Evolutionary conservation across 306 rosid species (phyloP).

Genomic region (Citrullus amarus): DNA sequence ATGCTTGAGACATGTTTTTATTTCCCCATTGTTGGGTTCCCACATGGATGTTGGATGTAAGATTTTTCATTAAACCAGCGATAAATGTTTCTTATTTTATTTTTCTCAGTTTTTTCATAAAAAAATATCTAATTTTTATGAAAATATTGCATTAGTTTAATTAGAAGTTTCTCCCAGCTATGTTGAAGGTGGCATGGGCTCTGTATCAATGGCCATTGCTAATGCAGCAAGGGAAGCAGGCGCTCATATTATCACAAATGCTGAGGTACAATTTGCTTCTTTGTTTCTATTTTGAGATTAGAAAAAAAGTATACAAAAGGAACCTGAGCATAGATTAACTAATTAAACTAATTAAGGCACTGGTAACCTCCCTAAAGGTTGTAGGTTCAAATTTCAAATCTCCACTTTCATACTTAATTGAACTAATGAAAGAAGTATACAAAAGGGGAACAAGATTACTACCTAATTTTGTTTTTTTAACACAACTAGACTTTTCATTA

Average conservation of each 20-base stretch:
- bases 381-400: not conserved
- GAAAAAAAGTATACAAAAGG: not conserved
- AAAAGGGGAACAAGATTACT: not conserved
- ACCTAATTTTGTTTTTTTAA: not conserved
- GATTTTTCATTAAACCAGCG: not conserved
- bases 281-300: not conserved
- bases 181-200: slow-evolving; percentile 99
- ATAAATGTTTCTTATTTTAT: not conserved
- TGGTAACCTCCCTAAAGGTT: not conserved
- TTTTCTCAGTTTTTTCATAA: too few relatives aligned
- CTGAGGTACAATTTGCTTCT: slow-evolving; percentile 39
- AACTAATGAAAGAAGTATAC: not conserved
- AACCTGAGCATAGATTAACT: not conserved
- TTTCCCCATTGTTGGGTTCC: not conserved
- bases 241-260: slow-evolving; percentile 56
- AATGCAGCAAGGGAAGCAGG: slow-evolving; percentile 77
- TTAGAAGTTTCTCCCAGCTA: slow-evolving; percentile 29
- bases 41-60: not conserved
- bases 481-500: not conserved
- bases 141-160: not conserved
- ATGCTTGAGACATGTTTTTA: not conserved
- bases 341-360: not conserved
- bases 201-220: slow-evolving; percentile 72
- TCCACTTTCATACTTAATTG: not conserved
- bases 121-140: not conserved